A percentile compares a stretch with the other conserved stretches of the same genome.
Conservation (phyloP, 2,329 filamentous ascomycete genomes). For the Cucurbitaria berberidis region DNA sequence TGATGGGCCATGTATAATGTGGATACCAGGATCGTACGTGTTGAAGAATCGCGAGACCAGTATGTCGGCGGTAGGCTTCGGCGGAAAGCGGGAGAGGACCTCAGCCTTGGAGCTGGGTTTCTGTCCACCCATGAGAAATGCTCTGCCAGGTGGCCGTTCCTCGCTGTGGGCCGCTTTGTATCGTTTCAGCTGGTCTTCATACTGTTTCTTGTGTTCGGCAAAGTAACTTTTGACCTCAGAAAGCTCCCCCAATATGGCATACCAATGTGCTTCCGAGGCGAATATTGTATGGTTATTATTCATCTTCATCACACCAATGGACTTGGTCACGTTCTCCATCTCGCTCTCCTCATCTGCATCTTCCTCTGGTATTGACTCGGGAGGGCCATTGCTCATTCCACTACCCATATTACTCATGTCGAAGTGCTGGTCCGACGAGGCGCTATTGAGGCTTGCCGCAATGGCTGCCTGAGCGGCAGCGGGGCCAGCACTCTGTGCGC, state of each 20-base stretch:
- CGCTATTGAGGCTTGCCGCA: slow-evolving; percentile 53
- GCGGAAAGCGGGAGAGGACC: slow-evolving; percentile 78
- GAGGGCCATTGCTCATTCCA: slow-evolving; percentile 61
- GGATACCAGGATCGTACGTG: slow-evolving; percentile 70
- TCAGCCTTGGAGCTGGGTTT: slow-evolving; percentile 75
- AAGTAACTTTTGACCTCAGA: slow-evolving; percentile 95
- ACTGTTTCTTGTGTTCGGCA: slow-evolving; percentile 81
- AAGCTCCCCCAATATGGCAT: slow-evolving; percentile 66
- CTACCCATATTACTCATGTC: slow-evolving; percentile 62
- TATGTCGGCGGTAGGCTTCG: slow-evolving; percentile 81
- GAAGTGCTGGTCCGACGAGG: slow-evolving; percentile 48
- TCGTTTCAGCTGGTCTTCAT: slow-evolving; percentile 79
- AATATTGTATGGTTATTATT: slow-evolving; percentile 57
- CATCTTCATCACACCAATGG: slow-evolving; percentile 61
- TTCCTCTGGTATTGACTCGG: slow-evolving; percentile 61
- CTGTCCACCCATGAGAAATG: slow-evolving; percentile 77
- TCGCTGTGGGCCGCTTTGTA: slow-evolving; percentile 70
- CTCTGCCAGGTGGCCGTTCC: slow-evolving; percentile 67
- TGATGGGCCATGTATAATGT: slow-evolving; percentile 70
- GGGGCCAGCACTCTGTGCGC: slow-evolving; percentile 66
- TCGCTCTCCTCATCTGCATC: slow-evolving; percentile 68
- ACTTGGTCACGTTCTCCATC: slow-evolving; percentile 59
- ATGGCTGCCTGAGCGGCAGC: slow-evolving; percentile 66
- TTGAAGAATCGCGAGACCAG: slow-evolving; percentile 91
- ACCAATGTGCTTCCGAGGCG: slow-evolving; percentile 60